A percentile compares a stretch with the other conserved stretches of the same genome.
phyloP scores from a whole-genome alignment of 1,284 basidiomycete genomes.

The Earliella scabrosa region DNA sequence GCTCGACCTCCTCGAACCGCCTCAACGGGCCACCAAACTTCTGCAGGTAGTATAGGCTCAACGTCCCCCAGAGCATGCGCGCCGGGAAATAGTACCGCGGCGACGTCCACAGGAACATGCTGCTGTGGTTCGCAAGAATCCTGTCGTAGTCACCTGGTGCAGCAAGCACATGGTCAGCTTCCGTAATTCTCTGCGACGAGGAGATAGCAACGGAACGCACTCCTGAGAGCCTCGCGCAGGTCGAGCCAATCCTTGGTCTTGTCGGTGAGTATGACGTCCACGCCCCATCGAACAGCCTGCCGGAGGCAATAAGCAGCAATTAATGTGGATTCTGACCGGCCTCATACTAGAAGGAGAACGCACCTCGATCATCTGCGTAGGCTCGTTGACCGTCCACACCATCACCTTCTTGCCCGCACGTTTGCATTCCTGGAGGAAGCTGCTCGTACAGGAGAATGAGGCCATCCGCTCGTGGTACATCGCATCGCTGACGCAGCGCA shows the following conservation, averaged over 20 bases:
- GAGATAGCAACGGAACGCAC: conserved; percentile 45
- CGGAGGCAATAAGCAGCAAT: conserved; percentile 5
- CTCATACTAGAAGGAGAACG: conserved; percentile 25
- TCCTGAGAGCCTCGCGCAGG: conserved; percentile 66
- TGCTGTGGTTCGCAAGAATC: conserved; percentile 60
- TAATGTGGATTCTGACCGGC: no score
- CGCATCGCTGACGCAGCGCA: no score
- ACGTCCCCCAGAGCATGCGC: conserved; percentile 26
- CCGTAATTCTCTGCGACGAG: neutral
- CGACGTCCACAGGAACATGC: conserved; percentile 79
- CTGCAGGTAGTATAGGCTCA: conserved; percentile 19
- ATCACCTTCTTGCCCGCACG: conserved; percentile 84
- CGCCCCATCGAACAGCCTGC: conserved; percentile 89
- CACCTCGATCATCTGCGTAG: conserved; percentile 93
- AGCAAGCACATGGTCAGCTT: neutral
- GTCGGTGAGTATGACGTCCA: conserved; percentile 91
- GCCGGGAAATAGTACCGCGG: conserved; percentile 61
- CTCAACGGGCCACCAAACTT: conserved; percentile 33
- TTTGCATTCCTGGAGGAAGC: conserved; percentile 83
- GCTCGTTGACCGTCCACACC: conserved; percentile 97
- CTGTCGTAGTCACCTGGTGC: conserved; percentile 74
- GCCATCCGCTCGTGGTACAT: no score
- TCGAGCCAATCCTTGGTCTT: conserved; percentile 79
- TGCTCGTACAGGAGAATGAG: no score
- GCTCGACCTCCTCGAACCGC: conserved; percentile 3